These are phyloP conservation scores for Stentor roeselii DNA, from an alignment of 73 alveolate species.

Conservation along the genomic window DNA sequence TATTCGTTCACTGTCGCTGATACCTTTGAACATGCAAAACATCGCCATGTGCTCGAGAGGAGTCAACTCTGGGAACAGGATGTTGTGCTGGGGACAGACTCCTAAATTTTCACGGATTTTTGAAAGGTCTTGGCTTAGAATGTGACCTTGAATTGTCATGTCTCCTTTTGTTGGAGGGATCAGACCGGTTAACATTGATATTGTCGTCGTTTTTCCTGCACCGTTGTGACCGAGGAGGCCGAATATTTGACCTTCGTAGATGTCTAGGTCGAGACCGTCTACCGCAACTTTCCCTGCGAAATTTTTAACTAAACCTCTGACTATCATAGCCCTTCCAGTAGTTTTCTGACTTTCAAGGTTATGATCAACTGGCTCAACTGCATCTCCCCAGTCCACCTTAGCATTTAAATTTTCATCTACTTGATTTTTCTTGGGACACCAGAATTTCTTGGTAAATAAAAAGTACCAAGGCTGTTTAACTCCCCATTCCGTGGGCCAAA, in stretches of 20 bases:
- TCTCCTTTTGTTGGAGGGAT: slow-evolving; percentile 59
- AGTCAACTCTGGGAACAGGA: slow-evolving; percentile 73
- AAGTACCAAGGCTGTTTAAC: slow-evolving; percentile 35
- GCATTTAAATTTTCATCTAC: slow-evolving; percentile 27
- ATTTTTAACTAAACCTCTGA: slow-evolving; percentile 34
- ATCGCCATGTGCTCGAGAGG: slow-evolving; percentile 76
- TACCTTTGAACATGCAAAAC: slow-evolving; percentile 85
- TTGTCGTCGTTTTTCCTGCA: slow-evolving; percentile 96
- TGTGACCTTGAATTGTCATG: slow-evolving; percentile 56
- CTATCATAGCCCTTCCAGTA: slow-evolving; percentile 20
- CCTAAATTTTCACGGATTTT: slow-evolving; percentile 83
- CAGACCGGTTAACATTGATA: slow-evolving; percentile 81
- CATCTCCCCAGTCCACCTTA: slow-evolving; percentile 30
- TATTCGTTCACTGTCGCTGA: slow-evolving; percentile 51
- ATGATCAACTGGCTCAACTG: slow-evolving; percentile 42
- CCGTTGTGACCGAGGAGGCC: slow-evolving; percentile 98
- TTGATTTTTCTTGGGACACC: slow-evolving; percentile 27
- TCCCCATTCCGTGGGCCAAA: slow-evolving; percentile 34
- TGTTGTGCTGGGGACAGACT: slow-evolving; percentile 96
- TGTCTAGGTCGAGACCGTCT: slow-evolving; percentile 65
- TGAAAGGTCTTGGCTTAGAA: slow-evolving; percentile 59
- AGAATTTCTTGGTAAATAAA: slow-evolving; percentile 11
- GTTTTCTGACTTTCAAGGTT: slow-evolving; percentile 26
- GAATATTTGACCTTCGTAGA: slow-evolving; percentile 87
- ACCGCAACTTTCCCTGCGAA: slow-evolving; percentile 79